Evolutionary conservation across 1,284 basidiomycete species (phyloP).

Genomic region (Trichosporon inkin): DNA sequence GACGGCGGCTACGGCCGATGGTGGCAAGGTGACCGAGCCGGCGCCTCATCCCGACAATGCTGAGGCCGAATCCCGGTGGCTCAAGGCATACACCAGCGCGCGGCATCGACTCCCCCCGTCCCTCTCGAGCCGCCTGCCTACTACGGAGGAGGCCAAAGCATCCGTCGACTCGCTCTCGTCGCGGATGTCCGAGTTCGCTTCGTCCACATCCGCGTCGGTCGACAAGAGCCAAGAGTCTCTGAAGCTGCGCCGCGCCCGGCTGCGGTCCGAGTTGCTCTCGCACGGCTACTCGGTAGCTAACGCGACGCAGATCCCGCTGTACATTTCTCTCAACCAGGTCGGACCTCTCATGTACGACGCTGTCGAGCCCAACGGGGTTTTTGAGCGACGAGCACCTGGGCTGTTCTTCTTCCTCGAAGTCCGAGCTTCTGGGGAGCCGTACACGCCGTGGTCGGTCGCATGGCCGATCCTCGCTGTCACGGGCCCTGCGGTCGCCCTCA

Average conservation of each 20-base stretch:
- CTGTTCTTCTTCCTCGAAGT: conserved; percentile 5
- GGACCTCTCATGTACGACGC: conserved; percentile 8
- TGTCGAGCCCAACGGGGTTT: not conserved
- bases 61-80: not conserved
- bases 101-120: not conserved
- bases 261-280: not conserved
- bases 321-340: conserved; percentile 8
- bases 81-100: conserved; percentile 1
- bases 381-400: not conserved
- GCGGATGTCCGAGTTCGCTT: not conserved
- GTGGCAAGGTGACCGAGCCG: too few relatives aligned
- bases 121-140: not conserved
- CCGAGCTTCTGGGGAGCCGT: not conserved
- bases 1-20: too few relatives aligned
- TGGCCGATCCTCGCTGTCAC: conserved; percentile 7
- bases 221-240: not conserved
- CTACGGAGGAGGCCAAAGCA: not conserved
- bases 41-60: too few relatives aligned
- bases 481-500: not conserved
- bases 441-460: conserved; percentile 5
- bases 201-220: not conserved
- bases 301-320: conserved; percentile 5
- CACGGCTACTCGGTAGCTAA: conserved; percentile 2
- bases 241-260: not conserved
- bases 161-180: not conserved